Evolutionary conservation across 2,329 filamentous ascomycete genomes (phyloP).

Genomic region (Ophiobolus disseminans): DNA sequence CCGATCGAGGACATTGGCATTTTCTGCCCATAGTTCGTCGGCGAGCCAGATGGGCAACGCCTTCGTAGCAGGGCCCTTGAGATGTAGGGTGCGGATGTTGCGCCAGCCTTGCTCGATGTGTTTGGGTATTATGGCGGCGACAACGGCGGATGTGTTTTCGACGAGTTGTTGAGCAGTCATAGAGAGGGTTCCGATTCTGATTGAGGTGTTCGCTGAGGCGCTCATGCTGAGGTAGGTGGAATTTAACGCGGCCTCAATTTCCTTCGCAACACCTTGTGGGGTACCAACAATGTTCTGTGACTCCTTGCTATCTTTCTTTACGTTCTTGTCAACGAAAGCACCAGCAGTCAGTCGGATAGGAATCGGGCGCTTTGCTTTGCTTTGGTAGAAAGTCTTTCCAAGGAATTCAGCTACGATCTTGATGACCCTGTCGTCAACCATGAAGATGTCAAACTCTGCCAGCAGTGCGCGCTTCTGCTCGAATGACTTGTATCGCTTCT

Average conservation of each 20-base stretch:
- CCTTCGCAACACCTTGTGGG: slow-evolving; percentile 73
- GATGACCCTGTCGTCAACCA: slow-evolving; percentile 86
- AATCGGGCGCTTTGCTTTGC: slow-evolving; percentile 81
- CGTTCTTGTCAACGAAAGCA: slow-evolving; percentile 66
- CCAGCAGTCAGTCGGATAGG: slow-evolving; percentile 74
- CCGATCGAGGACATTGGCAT: slow-evolving; percentile 71
- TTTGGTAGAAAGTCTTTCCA: slow-evolving; percentile 93
- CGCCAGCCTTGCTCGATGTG: slow-evolving; percentile 87
- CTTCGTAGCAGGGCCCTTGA: slow-evolving; percentile 89
- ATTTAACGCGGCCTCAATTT: slow-evolving; percentile 78
- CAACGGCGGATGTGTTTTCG: slow-evolving; percentile 79
- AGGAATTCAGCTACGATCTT: slow-evolving; percentile 75
- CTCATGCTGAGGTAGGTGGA: slow-evolving; percentile 82
- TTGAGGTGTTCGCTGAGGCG: slow-evolving; percentile 78
- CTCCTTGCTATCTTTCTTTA: slow-evolving; percentile 45
- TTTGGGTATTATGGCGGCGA: slow-evolving; percentile 70
- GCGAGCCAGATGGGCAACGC: slow-evolving; percentile 95
- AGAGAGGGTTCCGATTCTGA: slow-evolving; percentile 78
- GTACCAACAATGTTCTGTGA: slow-evolving; percentile 57
- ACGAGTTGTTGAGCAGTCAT: slow-evolving; percentile 78
- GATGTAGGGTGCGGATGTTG: slow-evolving; percentile 81
- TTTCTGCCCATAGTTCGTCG: slow-evolving; percentile 87
- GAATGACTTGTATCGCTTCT: slow-evolving; percentile 87
- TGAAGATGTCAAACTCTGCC: slow-evolving; percentile 88
- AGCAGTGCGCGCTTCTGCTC: slow-evolving; percentile 81